These are phyloP conservation scores for Penicillium crustosum DNA, from an alignment of 2,329 filamentous ascomycete species.

Conservation along the genomic window DNA sequence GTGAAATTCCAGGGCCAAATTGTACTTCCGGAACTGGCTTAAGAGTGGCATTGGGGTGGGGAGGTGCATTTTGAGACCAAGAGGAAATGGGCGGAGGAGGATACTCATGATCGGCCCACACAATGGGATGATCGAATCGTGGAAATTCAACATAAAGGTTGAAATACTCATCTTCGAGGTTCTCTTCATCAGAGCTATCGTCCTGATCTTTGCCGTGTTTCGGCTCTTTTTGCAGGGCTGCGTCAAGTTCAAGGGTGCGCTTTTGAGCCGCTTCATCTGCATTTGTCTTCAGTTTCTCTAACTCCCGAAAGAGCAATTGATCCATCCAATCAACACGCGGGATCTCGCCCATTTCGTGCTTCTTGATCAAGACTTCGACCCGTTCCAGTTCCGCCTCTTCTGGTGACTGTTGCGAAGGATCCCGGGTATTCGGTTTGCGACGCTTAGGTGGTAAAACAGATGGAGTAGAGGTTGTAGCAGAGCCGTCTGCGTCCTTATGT, in stretches of 20 bases:
- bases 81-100: conserved; percentile 78
- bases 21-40: conserved; percentile 86
- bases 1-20: conserved; percentile 84
- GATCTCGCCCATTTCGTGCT: conserved; percentile 97
- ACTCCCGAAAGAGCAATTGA: conserved; percentile 84
- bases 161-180: conserved; percentile 64
- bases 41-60: conserved; percentile 67
- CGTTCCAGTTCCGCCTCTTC: conserved; percentile 84
- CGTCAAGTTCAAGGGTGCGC: conserved; percentile 44
- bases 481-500: conserved; percentile 79
- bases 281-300: conserved; percentile 72
- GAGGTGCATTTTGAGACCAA: conserved; percentile 62
- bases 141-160: conserved; percentile 87
- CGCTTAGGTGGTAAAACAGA: conserved; percentile 60
- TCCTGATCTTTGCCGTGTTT: conserved; percentile 41
- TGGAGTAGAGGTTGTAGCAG: conserved; percentile 76
- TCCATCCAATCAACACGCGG: conserved; percentile 93
- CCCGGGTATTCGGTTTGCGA: conserved; percentile 50
- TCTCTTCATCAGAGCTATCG: conserved; percentile 39
- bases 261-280: conserved; percentile 65
- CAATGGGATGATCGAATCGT: conserved; percentile 90
- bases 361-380: conserved; percentile 87
- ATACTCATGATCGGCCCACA: conserved; percentile 94
- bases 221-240: conserved; percentile 16
- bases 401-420: conserved; percentile 54